Base-by-base conservation (phyloP, 495 filamentous ascomycete species). In the Echria macrotheca region DNA sequence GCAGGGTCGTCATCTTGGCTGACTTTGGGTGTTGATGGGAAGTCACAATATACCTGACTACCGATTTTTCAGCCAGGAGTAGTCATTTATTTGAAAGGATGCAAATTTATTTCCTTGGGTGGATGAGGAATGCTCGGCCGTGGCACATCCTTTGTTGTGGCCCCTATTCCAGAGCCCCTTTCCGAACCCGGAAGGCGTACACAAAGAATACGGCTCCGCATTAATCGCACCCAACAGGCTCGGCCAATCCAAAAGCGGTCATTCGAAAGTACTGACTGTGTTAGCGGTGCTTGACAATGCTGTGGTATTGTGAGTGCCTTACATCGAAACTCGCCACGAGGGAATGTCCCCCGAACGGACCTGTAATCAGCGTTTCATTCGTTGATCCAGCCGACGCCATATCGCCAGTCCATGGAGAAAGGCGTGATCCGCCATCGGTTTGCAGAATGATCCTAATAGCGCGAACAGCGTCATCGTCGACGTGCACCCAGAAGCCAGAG, bases 241-340 rank as follows among this genome's bases (percentile, higher is more conserved):
- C 49, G 10, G 24, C 23, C 1, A 51, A 2, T 10, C 41, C 40
- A 19, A 51, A 19, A 0, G 50, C 44, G 12, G 48, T 22, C 50
- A 48, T 29, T n/a, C 44, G 23, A 28, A 53, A 38, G 21, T 31
- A 45, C 41, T 52, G n/a, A n/a, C n/a, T n/a, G n/a, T n/a, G n/a
- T n/a, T n/a, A n/a, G n/a, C n/a, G n/a, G n/a, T n/a, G n/a, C n/a
- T n/a, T n/a, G n/a, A n/a, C n/a, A n/a, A n/a, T n/a, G n/a, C n/a
- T n/a, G n/a, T n/a, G n/a, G n/a, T n/a, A n/a, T n/a, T n/a, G n/a
- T n/a, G n/a, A n/a, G n/a, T n/a, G n/a, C n/a, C 54, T 53, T 31
- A 57, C 54, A 39, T 57, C 54, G 21, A 53, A 53, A 3, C 44
- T 52, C 17, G 49, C 54, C 17, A 42, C 35, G 11, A 57, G 9